These are phyloP conservation scores for Sungouiella thailandica DNA, from an alignment of 805 yeast species.

Conservation along the genomic window DNA sequence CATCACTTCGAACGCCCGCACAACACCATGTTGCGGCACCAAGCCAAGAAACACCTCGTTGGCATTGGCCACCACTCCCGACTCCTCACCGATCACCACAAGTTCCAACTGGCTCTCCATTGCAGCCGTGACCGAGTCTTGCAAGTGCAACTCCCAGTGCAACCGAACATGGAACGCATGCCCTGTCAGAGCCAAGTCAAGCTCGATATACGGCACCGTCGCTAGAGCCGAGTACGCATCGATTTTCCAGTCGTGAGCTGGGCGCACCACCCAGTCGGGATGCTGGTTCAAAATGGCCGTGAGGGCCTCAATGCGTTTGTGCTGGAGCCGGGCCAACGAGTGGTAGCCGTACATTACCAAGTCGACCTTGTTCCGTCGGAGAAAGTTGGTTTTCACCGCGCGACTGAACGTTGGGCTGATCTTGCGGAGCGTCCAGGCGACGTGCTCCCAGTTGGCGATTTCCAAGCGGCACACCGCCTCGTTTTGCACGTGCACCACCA, in stretches of 20 bases:
- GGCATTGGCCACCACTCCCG: slow-evolving; percentile 8
- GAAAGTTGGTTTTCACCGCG: slow-evolving; percentile 19
- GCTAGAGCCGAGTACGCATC: slow-evolving; percentile 2
- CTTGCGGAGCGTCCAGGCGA: slow-evolving; percentile 3
- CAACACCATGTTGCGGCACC: slow-evolving; percentile 21
- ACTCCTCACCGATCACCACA: slow-evolving; percentile 4
- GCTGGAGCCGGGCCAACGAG: slow-evolving; percentile 23
- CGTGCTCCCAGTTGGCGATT: slow-evolving; percentile 3
- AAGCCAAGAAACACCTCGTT: slow-evolving; percentile 18
- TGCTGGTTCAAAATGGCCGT: slow-evolving; percentile 18
- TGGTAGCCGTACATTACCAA: slow-evolving; percentile 28
- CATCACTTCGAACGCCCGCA: slow-evolving; percentile 20
- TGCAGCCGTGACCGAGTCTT: slow-evolving; percentile 5
- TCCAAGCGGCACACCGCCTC: slow-evolving; percentile 7
- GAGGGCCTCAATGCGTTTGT: slow-evolving; percentile 18
- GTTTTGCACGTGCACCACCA: slow-evolving; percentile 4
- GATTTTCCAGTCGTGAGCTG: slow-evolving; percentile 3
- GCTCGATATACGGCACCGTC: slow-evolving; percentile 9
- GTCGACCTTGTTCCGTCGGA: slow-evolving; percentile 23
- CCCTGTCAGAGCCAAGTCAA: slow-evolving; percentile 2
- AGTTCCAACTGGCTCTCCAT: slow-evolving; percentile 5
- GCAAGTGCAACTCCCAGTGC: slow-evolving; percentile 8
- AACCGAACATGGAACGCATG: slow-evolving; percentile 6
- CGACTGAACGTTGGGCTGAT: slow-evolving; percentile 16
- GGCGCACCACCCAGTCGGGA: slow-evolving; percentile 10